Conservation (phyloP, 768 basidiomycete species). For the Neoboletus brunneissimus region DNA sequence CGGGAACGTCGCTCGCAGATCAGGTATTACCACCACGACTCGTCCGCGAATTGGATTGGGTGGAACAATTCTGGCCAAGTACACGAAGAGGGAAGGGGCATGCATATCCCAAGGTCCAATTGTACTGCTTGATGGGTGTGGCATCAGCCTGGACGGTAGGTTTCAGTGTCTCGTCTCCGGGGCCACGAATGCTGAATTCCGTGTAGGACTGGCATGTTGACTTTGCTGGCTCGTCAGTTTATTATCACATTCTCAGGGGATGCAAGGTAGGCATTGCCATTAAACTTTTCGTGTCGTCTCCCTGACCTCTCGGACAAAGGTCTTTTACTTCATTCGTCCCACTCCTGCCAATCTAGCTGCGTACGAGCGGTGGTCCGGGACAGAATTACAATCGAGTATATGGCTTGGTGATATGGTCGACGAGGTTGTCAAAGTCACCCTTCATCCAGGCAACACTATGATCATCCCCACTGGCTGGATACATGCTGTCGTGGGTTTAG, state of each 20-base stretch:
- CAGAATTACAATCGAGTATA: conserved; percentile 78
- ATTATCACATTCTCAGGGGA: conserved; percentile 89
- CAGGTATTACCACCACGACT: conserved; percentile 79
- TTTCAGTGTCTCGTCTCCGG: conserved; percentile 8
- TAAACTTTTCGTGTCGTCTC: not conserved
- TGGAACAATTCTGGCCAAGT: conserved; percentile 91
- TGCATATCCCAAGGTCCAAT: conserved; percentile 86
- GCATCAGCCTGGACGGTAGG: conserved; percentile 90
- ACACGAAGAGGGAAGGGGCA: conserved; percentile 71
- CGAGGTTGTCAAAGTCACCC: conserved; percentile 81
- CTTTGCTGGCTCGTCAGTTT: conserved; percentile 97
- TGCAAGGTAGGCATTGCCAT: conserved; percentile 56
- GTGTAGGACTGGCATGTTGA: conserved; percentile 95
- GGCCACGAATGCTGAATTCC: not conserved
- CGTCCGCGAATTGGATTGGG: conserved; percentile 92
- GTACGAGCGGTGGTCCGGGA: conserved; percentile 93
- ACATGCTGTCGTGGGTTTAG: conserved; percentile 80
- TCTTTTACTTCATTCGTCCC: conserved; percentile 94
- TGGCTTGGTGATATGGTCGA: conserved; percentile 96
- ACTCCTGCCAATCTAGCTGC: conserved; percentile 81
- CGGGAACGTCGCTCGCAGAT: conserved; percentile 77
- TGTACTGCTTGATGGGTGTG: conserved; percentile 97
- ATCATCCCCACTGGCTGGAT: conserved; percentile 98
- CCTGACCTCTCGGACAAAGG: conserved; percentile 39
- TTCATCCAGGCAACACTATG: conserved; percentile 81